phyloP scores from a whole-genome alignment of 495 filamentous ascomycete genomes.

The Neurospora sp. region DNA sequence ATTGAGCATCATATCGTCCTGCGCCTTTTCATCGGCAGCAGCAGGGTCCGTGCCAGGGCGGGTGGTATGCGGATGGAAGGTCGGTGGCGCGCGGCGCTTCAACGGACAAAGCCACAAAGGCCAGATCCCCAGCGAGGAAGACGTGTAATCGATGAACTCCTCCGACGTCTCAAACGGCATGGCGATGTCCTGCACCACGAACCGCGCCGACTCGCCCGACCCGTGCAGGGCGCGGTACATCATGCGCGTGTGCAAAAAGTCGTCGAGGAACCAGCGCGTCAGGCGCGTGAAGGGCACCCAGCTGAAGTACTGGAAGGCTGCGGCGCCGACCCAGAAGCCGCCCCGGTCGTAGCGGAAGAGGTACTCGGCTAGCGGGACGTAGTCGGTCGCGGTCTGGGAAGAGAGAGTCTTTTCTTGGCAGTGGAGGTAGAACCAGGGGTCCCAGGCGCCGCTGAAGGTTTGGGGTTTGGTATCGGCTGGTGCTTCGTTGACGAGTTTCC shows the following conservation, averaged over 20 bases:
- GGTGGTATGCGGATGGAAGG: conserved; percentile 38
- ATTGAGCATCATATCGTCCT: conserved; percentile 39
- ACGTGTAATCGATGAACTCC: conserved; percentile 43
- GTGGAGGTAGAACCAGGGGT: conserved; percentile 47
- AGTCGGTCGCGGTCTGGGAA: conserved; percentile 25
- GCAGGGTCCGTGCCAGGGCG: neutral
- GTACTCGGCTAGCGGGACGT: conserved; percentile 32
- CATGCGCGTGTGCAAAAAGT: conserved; percentile 55
- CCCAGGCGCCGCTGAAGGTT: conserved; percentile 36
- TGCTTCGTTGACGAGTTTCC: conserved; percentile 39
- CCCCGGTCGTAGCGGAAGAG: conserved; percentile 51
- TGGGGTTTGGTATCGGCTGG: conserved; percentile 18
- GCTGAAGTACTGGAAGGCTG: conserved; percentile 45
- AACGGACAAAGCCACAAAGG: conserved; percentile 53
- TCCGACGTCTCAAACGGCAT: conserved; percentile 41
- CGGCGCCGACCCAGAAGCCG: conserved; percentile 48
- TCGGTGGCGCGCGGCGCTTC: conserved; percentile 29
- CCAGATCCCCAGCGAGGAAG: conserved; percentile 39
- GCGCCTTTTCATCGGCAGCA: neutral
- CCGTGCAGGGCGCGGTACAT: conserved; percentile 52
- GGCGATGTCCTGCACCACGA: conserved; percentile 49
- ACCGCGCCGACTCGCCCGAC: conserved; percentile 40
- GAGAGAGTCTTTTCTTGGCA: conserved; percentile 18
- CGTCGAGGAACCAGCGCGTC: conserved; percentile 49
- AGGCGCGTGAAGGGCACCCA: conserved; percentile 44